A percentile compares a stretch with the other conserved stretches of the same genome.
These are phyloP conservation scores for Didymella lethalis DNA, from an alignment of 2,329 filamentous ascomycete genomes.

Conservation along the genomic window DNA sequence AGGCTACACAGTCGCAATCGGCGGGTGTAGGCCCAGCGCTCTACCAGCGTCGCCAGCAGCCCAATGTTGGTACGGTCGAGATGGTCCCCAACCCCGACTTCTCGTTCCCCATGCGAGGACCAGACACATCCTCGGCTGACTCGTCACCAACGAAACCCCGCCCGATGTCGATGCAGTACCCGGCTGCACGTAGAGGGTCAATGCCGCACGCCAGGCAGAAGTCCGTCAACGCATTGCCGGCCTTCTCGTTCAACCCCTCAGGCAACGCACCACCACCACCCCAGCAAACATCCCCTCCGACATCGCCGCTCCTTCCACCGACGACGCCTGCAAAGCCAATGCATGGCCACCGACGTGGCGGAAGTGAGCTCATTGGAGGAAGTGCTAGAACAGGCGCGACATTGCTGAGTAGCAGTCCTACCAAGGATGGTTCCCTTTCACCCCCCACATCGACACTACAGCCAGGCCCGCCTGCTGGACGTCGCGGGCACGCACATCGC, in stretches of 20 bases:
- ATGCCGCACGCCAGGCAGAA: slow-evolving; percentile 50
- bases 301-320: slow-evolving; percentile 49
- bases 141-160: slow-evolving; percentile 47
- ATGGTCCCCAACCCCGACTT: slow-evolving; percentile 59
- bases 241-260: slow-evolving; percentile 60
- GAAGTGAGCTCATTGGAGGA: slow-evolving; percentile 86
- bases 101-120: slow-evolving; percentile 55
- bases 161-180: slow-evolving; percentile 51
- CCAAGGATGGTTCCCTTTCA: slow-evolving; percentile 69
- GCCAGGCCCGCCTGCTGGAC: slow-evolving; percentile 60
- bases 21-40: slow-evolving; percentile 46
- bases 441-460: slow-evolving; percentile 60
- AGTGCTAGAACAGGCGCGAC: slow-evolving; percentile 62
- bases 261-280: slow-evolving; percentile 45
- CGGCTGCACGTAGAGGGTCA: slow-evolving; percentile 44
- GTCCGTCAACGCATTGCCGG: slow-evolving; percentile 56
- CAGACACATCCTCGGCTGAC: slow-evolving; percentile 37
- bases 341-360: slow-evolving; percentile 74
- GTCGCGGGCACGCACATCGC: slow-evolving; percentile 79
- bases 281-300: slow-evolving; percentile 47
- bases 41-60: slow-evolving; percentile 46
- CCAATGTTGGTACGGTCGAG: slow-evolving; percentile 50
- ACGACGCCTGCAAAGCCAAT: slow-evolving; percentile 62
- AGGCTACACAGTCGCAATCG: slow-evolving; percentile 50
- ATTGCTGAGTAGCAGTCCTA: slow-evolving; percentile 73